Evolutionary conservation across 1,284 basidiomycete species (phyloP), one percentile per base, ranked within the genome.

Genomic region (Puccinia polysora): DNA sequence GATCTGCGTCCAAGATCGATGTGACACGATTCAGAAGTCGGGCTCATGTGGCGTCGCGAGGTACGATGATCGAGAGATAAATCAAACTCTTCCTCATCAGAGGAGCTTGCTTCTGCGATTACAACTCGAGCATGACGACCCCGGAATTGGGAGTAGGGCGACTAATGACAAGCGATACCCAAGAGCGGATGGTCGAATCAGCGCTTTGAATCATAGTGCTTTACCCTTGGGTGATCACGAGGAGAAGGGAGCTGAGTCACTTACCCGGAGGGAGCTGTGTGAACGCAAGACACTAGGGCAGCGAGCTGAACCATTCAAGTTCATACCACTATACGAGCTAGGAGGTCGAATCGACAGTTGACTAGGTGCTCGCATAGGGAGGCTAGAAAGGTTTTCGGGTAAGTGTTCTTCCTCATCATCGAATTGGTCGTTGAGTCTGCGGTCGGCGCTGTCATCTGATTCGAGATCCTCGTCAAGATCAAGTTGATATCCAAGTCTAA

Each of bases 61-160:
- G 18, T 15, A 12, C 25, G 45, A n/a, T 69, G 67, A 32, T 69
- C 67, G 0, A 69, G 55, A 12, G 53, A 59, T 28, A 69, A 20
- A 49, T 69, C 67, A 14, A 69, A 69, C 38, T 69, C 40, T 23
- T 69, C 55, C 14, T 69, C 67, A 20, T 69, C 67, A 12, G 67
- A 69, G 7, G 55, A 59, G 15, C 50, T 55, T 5, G 56, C 50
- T 49, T 69, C 67, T 28, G 32, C 65, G 25, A 67, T 67, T 25
- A 67, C 40, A 23, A 55, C 40, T 23, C 32, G 43, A 15, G 36
- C 32, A 40, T 1, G 8, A 5, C 49, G 43, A 2, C 12, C 7
- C 12, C 34, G 23, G 10, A 2, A 6, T 28, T 5, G 6, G 4
- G 30, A 55, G 6, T 25, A 25, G 28, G 2, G 10, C 1, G 12